Percentiles rank a stretch among this genome's conserved stretches.
phyloP scores from a whole-genome alignment of 139 green algal genomes.

The Micromonas pusilla region DNA sequence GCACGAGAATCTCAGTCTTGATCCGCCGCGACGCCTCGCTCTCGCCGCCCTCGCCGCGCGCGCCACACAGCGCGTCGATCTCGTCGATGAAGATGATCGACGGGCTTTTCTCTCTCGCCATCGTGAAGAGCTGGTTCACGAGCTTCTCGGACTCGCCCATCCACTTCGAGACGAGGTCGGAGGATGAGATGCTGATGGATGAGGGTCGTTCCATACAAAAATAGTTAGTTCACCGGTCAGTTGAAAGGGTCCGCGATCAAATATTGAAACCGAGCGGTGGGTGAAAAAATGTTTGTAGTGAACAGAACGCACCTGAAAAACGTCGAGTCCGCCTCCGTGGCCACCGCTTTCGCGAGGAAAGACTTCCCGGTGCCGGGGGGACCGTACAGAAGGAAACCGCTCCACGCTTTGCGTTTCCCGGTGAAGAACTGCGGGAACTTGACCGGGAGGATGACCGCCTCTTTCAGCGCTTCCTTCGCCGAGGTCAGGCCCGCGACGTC shows the following conservation, averaged over 20 bases:
- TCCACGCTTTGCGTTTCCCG: conserved; percentile 96
- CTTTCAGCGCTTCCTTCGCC: conserved; percentile 95
- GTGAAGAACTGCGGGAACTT: conserved; percentile 99
- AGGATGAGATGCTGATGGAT: conserved; percentile 55
- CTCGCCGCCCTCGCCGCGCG: conserved; percentile 78
- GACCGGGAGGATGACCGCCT: conserved; percentile 98
- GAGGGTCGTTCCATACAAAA: conserved; percentile 11
- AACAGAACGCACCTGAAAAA: no score
- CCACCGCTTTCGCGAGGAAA: conserved; percentile 97
- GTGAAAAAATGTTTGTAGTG: no score
- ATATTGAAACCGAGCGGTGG: conserved; percentile 5
- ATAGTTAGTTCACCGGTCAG: neutral
- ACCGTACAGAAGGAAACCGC: conserved; percentile 94
- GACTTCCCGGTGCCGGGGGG: conserved; percentile 97
- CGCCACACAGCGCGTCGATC: conserved; percentile 71
- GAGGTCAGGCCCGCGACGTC: conserved; percentile 94
- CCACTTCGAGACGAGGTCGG: conserved; percentile 64
- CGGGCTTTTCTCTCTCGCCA: conserved; percentile 84
- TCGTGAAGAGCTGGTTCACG: conserved; percentile 83
- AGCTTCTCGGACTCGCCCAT: conserved; percentile 94
- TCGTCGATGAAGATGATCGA: conserved; percentile 99
- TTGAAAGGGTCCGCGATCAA: no score
- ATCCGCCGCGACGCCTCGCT: conserved; percentile 91
- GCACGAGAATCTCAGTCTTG: conserved; percentile 98
- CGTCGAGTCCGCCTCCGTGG: conserved; percentile 96